Percentiles rank a stretch among this genome's conserved stretches.
phyloP scores from a whole-genome alignment of 2,329 filamentous ascomycete genomes.

The Madurella fahalii region DNA sequence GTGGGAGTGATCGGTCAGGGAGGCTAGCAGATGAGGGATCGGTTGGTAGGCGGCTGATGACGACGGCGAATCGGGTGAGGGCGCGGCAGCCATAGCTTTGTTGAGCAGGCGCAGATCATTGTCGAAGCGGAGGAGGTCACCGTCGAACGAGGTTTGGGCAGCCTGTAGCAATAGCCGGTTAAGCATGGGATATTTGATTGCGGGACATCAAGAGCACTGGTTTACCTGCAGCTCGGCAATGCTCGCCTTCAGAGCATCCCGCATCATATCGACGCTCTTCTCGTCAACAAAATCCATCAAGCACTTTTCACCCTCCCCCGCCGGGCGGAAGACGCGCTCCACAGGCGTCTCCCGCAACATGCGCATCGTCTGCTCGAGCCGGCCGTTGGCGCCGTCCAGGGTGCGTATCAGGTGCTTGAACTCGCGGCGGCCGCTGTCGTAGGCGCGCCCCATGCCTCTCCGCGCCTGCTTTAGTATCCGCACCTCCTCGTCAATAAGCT shows the following conservation, averaged over 20 bases:
- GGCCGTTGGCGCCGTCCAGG: slow-evolving; percentile 63
- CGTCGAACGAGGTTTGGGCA: slow-evolving; percentile 69
- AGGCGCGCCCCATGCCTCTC: slow-evolving; percentile 49
- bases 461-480: slow-evolving; percentile 50
- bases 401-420: slow-evolving; percentile 58
- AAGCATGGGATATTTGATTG: no score
- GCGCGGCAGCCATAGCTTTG: slow-evolving; percentile 48
- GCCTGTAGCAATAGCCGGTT: slow-evolving; percentile 35
- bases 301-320: slow-evolving; percentile 54
- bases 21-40: slow-evolving; percentile 53
- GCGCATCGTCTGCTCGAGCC: slow-evolving; percentile 63
- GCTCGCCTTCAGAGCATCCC: slow-evolving; percentile 63
- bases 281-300: slow-evolving; percentile 76
- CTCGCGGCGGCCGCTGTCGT: slow-evolving; percentile 55
- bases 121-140: slow-evolving; percentile 71
- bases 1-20: slow-evolving; percentile 69
- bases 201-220: background rate
- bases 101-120: slow-evolving; percentile 65
- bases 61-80: slow-evolving; percentile 32
- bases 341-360: slow-evolving; percentile 62
- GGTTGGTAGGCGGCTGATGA: slow-evolving; percentile 37
- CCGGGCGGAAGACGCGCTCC: slow-evolving; percentile 58
- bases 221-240: slow-evolving; percentile 66
- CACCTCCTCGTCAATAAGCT: slow-evolving; percentile 55
- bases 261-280: slow-evolving; percentile 61